A percentile compares a stretch with the other conserved stretches of the same genome.
Evolutionary conservation across 305 asterid species (phyloP).

Genomic region (Rubia tinctorum): DNA sequence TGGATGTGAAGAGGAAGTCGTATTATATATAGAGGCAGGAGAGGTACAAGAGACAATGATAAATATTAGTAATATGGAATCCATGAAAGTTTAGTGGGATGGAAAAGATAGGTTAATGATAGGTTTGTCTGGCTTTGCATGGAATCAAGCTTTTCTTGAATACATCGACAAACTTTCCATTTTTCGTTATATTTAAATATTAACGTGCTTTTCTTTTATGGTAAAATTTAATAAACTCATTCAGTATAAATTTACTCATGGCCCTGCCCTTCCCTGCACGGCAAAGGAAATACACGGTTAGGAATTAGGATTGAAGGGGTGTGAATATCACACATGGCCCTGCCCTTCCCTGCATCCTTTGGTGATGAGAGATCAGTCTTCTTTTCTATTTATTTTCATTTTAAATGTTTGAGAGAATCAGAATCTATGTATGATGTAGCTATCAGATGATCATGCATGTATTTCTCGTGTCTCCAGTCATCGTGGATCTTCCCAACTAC

Average conservation of each 20-base stretch:
- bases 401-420: constrained; percentile 1
- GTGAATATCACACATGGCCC: constrained; percentile 2
- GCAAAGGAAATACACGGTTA: too few relatives aligned
- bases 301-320: neutral
- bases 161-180: too few relatives aligned
- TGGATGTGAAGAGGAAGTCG: constrained; percentile 12
- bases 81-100: constrained; percentile 20
- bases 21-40: constrained; percentile 44
- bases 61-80: neutral
- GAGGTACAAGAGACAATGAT: constrained; percentile 22
- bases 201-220: too few relatives aligned
- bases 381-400: too few relatives aligned
- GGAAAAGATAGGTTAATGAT: constrained; percentile 41
- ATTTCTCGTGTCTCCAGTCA: too few relatives aligned
- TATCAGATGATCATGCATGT: too few relatives aligned
- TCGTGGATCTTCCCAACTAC: too few relatives aligned
- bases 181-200: too few relatives aligned
- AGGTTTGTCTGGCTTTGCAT: constrained; percentile 17
- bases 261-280: too few relatives aligned
- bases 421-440: neutral
- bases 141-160: constrained; percentile 6
- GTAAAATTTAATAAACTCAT: too few relatives aligned
- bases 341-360: neutral
- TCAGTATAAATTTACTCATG: too few relatives aligned
- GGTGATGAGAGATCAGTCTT: neutral